Evolutionary conservation across 139 green algal genomes (phyloP).

Genomic region (Coccomyxa sp.): DNA sequence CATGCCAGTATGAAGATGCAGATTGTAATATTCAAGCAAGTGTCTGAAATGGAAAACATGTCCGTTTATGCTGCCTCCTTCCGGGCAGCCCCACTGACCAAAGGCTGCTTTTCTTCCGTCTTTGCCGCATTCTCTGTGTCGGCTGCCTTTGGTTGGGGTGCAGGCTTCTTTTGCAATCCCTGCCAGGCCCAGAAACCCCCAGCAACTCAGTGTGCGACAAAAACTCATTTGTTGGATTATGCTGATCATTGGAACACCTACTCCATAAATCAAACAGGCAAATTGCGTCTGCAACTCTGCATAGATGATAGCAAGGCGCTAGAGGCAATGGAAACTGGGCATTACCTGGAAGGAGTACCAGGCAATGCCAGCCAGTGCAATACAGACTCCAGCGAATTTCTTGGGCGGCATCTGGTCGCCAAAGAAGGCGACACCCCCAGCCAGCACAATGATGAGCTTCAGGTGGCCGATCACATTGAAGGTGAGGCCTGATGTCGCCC

Average conservation of each 20-base stretch:
- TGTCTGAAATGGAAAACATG: too few relatives aligned
- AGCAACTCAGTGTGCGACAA: not conserved
- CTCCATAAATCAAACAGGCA: not conserved
- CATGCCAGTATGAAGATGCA: too few relatives aligned
- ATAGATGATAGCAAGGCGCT: not conserved
- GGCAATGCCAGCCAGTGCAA: conserved; percentile 78
- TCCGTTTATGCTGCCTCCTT: not conserved
- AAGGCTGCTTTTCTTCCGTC: not conserved
- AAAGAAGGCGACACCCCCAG: conserved; percentile 78
- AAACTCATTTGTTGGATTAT: not conserved
- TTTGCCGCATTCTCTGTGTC: not conserved
- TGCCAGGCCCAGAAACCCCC: not conserved
- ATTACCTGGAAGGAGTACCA: conserved; percentile 47
- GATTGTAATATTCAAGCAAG: too few relatives aligned
- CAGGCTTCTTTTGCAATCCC: not conserved
- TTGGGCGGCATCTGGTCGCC: conserved; percentile 70
- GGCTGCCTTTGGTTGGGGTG: not conserved
- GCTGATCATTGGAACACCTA: not conserved
- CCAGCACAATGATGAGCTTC: conserved; percentile 83
- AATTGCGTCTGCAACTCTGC: not conserved
- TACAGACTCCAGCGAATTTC: conserved; percentile 63
- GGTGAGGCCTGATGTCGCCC: conserved; percentile 56
- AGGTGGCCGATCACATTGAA: conserved; percentile 81
- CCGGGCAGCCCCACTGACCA: not conserved
- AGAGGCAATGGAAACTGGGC: not conserved